phyloP scores from a whole-genome alignment of 2,329 filamentous ascomycete species.

The Fusarium beomiforme region DNA sequence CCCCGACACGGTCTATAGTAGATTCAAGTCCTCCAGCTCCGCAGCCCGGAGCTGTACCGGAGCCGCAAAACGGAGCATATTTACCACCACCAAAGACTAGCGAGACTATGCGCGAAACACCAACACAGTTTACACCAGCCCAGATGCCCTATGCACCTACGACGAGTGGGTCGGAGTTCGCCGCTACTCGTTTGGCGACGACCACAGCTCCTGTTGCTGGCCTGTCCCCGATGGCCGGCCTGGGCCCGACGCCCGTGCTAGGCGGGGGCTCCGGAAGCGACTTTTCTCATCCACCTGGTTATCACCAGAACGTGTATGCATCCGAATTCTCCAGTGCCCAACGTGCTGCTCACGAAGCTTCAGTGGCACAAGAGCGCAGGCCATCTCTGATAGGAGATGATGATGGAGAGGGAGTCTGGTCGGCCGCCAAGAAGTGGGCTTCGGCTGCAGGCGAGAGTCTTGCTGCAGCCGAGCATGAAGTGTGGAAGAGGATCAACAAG shows the following conservation, averaged over 20 bases:
- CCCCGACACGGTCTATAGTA: constrained; percentile 52
- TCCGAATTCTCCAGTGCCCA: constrained; percentile 62
- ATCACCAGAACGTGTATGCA: constrained; percentile 65
- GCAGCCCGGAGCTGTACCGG: constrained; percentile 66
- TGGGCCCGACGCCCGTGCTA: constrained; percentile 41
- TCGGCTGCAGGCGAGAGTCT: constrained; percentile 66
- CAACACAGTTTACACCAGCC: constrained; percentile 51
- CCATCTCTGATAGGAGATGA: constrained; percentile 40
- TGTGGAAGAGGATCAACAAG: constrained; percentile 72
- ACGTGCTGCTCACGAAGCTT: constrained; percentile 52
- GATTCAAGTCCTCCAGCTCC: constrained; percentile 60
- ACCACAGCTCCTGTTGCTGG: constrained; percentile 47
- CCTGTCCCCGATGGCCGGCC: constrained; percentile 40
- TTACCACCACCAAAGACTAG: constrained; percentile 63
- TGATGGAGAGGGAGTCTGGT: constrained; percentile 61
- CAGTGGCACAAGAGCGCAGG: constrained; percentile 41
- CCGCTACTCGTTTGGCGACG: constrained; percentile 59
- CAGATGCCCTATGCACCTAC: constrained; percentile 61
- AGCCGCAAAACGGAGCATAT: constrained; percentile 47
- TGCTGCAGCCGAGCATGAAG: constrained; percentile 67
- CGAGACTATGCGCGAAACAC: constrained; percentile 53
- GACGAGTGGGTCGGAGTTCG: constrained; percentile 53
- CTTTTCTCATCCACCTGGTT: constrained; percentile 62
- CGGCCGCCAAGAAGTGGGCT: constrained; percentile 66
- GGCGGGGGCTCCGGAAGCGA: constrained; percentile 41